These are phyloP conservation scores for Talaromyces trachyspermus DNA, from an alignment of 495 filamentous ascomycete genomes.

Conservation along the genomic window DNA sequence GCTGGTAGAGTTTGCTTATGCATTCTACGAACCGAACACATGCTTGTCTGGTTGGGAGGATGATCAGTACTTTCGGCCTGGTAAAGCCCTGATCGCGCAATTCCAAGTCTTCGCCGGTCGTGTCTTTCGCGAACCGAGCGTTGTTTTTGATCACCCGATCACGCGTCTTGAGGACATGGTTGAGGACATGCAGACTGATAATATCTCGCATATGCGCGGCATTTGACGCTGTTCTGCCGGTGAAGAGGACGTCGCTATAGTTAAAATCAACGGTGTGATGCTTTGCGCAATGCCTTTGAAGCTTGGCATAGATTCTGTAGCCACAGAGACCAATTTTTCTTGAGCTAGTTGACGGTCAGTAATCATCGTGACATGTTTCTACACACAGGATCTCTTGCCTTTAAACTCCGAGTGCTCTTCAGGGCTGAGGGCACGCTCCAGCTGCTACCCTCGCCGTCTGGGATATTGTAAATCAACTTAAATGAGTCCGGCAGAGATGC, in stretches of 20 bases:
- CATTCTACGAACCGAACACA: constrained; percentile 69
- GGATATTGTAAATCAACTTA: constrained; percentile 32
- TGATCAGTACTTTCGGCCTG: constrained; percentile 81
- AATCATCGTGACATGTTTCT: background rate
- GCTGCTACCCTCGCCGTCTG: constrained; percentile 21
- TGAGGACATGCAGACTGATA: constrained; percentile 75
- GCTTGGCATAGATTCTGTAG: constrained; percentile 24
- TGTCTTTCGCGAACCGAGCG: constrained; percentile 56
- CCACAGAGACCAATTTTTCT: constrained; percentile 36
- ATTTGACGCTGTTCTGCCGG: constrained; percentile 58
- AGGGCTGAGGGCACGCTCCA: constrained; percentile 25
- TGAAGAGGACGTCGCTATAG: constrained; percentile 77
- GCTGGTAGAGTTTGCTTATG: constrained; percentile 63
- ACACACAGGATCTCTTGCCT: constrained; percentile 18
- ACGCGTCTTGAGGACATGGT: constrained; percentile 89
- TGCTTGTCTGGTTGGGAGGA: constrained; percentile 79
- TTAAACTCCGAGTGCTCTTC: constrained; percentile 30
- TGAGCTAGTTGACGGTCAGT: constrained; percentile 26
- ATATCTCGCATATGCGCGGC: constrained; percentile 60
- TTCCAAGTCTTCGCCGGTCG: constrained; percentile 61
- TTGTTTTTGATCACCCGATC: constrained; percentile 91
- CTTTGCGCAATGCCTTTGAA: constrained; percentile 27
- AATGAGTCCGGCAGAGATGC: constrained; percentile 39
- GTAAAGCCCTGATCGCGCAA: constrained; percentile 94
- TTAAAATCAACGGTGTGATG: constrained; percentile 47